Conservation (phyloP, 2,329 filamentous ascomycete species). For the Epichloe sp. region DNA sequence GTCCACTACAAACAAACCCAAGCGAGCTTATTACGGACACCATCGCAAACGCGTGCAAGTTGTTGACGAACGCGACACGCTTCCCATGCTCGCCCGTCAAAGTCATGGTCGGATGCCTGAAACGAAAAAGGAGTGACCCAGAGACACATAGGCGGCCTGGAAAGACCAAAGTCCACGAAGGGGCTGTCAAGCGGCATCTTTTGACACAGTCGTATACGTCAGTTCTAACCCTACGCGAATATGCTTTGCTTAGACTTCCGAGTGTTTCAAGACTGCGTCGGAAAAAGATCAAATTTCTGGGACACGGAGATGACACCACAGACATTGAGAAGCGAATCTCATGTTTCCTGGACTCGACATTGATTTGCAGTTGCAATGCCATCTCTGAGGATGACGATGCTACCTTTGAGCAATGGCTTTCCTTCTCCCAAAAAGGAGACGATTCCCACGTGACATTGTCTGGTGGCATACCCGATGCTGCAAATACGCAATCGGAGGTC, state of each 20-base stretch:
- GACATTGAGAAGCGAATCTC: slow-evolving; percentile 32
- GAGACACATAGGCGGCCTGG: slow-evolving; percentile 5
- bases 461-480: slow-evolving; percentile 27
- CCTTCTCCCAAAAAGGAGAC: slow-evolving; percentile 49
- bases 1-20: not conserved
- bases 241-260: slow-evolving; percentile 54
- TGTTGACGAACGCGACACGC: not conserved
- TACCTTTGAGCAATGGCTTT: slow-evolving; percentile 41
- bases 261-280: slow-evolving; percentile 48
- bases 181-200: slow-evolving; percentile 41
- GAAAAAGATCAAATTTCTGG: slow-evolving; percentile 40
- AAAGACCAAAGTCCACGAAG: slow-evolving; percentile 1
- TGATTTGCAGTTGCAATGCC: slow-evolving; percentile 43
- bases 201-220: slow-evolving; percentile 54
- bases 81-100: not conserved
- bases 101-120: slow-evolving; percentile 14
- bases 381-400: slow-evolving; percentile 16
- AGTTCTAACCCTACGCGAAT: slow-evolving; percentile 55
- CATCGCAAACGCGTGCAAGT: not conserved
- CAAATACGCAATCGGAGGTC: slow-evolving; percentile 53
- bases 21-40: not conserved
- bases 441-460: slow-evolving; percentile 43
- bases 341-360: slow-evolving; percentile 51
- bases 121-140: slow-evolving; percentile 15
- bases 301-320: slow-evolving; percentile 14